Base-by-base conservation (phyloP, 176 grass and related monocot species). In the Tillandsia leiboldiana region DNA sequence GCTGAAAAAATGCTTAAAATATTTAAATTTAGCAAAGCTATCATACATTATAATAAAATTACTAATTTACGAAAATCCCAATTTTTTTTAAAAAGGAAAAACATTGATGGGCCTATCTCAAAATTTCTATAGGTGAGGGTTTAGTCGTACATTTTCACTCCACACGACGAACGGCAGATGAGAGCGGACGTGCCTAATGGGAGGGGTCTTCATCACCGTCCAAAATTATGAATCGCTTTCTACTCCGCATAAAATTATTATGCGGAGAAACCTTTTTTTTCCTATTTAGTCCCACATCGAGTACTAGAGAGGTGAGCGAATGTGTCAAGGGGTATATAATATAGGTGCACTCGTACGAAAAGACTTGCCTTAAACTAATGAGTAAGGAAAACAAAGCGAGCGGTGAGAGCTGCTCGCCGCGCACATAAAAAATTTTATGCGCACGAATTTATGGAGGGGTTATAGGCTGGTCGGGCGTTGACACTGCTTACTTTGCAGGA, bases 351-450 rank as follows among this genome's bases (percentile, higher is more conserved):
- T 24, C 58, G 50, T 1, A 8, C 15, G 0, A 0, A 0, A 0
- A 0, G 27, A 70, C 0, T 0, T 80, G 92, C 91, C 88, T 96
- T 96, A 91, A 96, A 91, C 92, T 96, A 96, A 91, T 91, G 85
- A 96, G 87, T 96, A 88, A 91, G 88, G 86, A 96, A 96, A 96
- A 96, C 92, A 91, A 96, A 82, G 88, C 86, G 92, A 14, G 85
- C 65, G 92, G 88, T 83, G 85, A 79, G 88, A 96, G 76, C 85
- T 80, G 81, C 73, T 72, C 88, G 88, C 88, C 47, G 83, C 83
- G 86, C 83, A 69, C 11, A 33, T 80, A 51, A 74, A 2, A 42
- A 68, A 57, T 66, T 56, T 26, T 79, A 68, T 64, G 78, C 88
- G 83, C 92, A 74, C 27, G 9, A 51, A 71, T 92, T 91, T 96